Evolutionary conservation across 2,329 filamentous ascomycete species (phyloP).

Genomic region (Botrytis fragariae): DNA sequence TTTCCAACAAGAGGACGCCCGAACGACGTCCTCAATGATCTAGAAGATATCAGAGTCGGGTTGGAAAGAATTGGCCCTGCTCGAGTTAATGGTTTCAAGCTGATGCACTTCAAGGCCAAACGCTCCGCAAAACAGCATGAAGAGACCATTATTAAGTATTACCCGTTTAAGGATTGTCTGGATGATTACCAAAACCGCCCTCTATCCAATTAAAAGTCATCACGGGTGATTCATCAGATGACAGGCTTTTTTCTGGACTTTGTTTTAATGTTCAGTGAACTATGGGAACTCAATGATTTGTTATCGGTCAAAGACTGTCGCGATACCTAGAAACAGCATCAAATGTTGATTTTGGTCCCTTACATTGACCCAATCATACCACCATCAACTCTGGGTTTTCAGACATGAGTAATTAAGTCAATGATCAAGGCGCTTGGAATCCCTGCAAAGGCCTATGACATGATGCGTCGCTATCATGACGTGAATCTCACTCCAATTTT

Average conservation of each 20-base stretch:
- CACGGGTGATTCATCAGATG: background rate
- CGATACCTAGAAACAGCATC: too few species aligned
- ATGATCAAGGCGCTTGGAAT: background rate
- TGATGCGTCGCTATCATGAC: background rate
- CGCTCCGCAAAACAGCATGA: background rate
- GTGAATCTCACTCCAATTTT: background rate
- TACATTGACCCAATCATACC: background rate
- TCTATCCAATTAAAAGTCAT: background rate
- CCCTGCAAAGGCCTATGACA: background rate
- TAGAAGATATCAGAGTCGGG: background rate
- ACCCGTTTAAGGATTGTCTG: constrained; percentile 6
- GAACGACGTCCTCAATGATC: background rate
- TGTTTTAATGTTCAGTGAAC: background rate
- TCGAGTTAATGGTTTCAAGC: constrained; percentile 14
- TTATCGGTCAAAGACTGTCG: background rate
- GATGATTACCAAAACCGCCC: background rate
- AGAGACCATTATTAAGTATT: background rate
- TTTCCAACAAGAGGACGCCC: background rate
- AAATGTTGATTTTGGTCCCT: background rate
- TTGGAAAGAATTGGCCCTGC: background rate
- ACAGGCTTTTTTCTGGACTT: background rate
- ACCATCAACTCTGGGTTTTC: background rate
- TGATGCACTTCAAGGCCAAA: background rate
- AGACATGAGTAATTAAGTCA: background rate
- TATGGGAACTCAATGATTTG: background rate